Evolutionary conservation across 2,329 filamentous ascomycete genomes (phyloP).

Genomic region (Epichloe baconii): DNA sequence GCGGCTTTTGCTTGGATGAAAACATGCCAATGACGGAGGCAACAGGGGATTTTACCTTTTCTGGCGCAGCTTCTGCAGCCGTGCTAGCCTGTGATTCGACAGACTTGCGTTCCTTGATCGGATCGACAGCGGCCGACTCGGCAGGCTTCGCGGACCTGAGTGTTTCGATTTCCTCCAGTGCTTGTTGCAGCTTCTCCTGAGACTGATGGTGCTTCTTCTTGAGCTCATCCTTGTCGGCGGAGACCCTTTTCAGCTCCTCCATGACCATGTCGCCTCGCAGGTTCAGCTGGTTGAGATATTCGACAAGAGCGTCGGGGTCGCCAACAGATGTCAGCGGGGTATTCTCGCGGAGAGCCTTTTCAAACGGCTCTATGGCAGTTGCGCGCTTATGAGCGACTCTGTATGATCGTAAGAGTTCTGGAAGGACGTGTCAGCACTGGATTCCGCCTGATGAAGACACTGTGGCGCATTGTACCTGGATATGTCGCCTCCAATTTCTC

Average conservation of each 20-base stretch:
- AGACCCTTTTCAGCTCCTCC: slow-evolving; percentile 81
- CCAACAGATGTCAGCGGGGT: slow-evolving; percentile 81
- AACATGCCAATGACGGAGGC: slow-evolving; percentile 35
- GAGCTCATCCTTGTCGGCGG: slow-evolving; percentile 64
- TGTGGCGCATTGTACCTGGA: slow-evolving; percentile 42
- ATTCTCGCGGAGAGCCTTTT: slow-evolving; percentile 79
- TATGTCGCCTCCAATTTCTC: slow-evolving; percentile 84
- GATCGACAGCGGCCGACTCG: slow-evolving; percentile 16
- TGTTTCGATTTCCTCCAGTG: slow-evolving; percentile 50
- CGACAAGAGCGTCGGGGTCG: slow-evolving; percentile 71
- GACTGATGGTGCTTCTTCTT: slow-evolving; percentile 64
- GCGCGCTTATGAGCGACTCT: slow-evolving; percentile 79
- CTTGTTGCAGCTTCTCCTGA: slow-evolving; percentile 47
- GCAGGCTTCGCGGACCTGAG: slow-evolving; percentile 23
- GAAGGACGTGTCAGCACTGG: not conserved
- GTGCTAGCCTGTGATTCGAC: slow-evolving; percentile 6
- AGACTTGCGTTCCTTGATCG: slow-evolving; percentile 20
- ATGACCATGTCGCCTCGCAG: slow-evolving; percentile 84
- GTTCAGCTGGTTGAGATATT: slow-evolving; percentile 81
- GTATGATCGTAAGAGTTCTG: slow-evolving; percentile 84
- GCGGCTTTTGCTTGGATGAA: slow-evolving; percentile 32
- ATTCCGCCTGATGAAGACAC: not conserved
- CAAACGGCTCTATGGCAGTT: slow-evolving; percentile 82
- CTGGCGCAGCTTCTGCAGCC: slow-evolving; percentile 8
- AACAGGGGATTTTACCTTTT: slow-evolving; percentile 33